phyloP scores from a whole-genome alignment of 192 early-diverging fungal species.

The Podila verticillata region DNA sequence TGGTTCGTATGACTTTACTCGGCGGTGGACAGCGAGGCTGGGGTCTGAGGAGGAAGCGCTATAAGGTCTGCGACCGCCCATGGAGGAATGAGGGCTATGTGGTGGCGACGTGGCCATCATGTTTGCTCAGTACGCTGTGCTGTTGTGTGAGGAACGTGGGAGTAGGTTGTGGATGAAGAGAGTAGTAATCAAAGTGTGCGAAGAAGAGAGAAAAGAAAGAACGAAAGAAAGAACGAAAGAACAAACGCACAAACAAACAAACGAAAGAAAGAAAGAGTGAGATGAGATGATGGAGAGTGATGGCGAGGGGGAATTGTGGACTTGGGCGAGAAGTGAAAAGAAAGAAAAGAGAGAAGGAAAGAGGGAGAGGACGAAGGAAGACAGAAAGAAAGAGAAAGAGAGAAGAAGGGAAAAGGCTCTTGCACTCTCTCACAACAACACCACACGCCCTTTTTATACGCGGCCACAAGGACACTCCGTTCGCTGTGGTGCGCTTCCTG shows the following conservation, averaged over 20 bases:
- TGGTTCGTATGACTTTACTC: constrained; percentile 34
- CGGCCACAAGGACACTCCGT: no score
- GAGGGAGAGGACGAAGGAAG: neutral
- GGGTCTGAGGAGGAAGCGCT: constrained; percentile 16
- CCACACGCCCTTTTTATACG: no score
- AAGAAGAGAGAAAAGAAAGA: neutral
- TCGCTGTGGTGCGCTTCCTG: no score
- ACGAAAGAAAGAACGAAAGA: neutral
- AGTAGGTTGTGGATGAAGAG: neutral
- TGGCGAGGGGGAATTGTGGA: neutral
- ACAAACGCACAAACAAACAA: no score
- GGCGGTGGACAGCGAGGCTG: constrained; percentile 26
- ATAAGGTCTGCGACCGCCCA: constrained; percentile 26
- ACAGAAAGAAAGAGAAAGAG: neutral
- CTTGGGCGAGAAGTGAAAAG: neutral
- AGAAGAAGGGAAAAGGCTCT: no score
- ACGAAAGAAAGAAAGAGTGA: neutral
- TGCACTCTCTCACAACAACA: no score
- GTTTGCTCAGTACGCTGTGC: neutral
- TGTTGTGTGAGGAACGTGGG: neutral
- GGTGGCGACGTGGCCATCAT: constrained; percentile 26
- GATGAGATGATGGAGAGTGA: neutral
- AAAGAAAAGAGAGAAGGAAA: neutral
- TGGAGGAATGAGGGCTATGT: constrained; percentile 3
- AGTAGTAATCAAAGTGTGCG: neutral